Conservation (phyloP, 1,284 basidiomycete genomes). For the Cryptococcus maquisensis region DNA sequence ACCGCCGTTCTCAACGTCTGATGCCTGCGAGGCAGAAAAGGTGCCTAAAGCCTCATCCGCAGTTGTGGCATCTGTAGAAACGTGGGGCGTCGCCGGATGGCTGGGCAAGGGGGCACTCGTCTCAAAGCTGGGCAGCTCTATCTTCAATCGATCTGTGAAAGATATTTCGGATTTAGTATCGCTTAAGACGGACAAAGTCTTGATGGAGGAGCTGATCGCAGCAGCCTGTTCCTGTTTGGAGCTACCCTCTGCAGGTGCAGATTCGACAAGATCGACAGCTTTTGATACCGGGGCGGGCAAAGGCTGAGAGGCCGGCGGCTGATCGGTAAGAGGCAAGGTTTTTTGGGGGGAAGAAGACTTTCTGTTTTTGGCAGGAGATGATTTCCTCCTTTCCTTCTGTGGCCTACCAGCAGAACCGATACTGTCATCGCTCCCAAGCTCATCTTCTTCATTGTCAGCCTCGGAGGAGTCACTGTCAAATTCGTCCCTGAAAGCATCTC, state of each 20-base stretch:
- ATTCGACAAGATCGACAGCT: background rate
- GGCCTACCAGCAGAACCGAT: background rate
- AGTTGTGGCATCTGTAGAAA: constrained; percentile 24
- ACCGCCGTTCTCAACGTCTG: constrained; percentile 50
- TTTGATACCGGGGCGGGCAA: background rate
- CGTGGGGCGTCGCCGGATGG: constrained; percentile 41
- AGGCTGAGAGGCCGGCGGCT: background rate
- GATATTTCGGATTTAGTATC: constrained; percentile 34
- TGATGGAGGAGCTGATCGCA: constrained; percentile 6
- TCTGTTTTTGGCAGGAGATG: constrained; percentile 11
- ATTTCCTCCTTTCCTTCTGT: constrained; percentile 7
- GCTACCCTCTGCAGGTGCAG: no score
- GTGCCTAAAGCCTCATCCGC: constrained; percentile 24
- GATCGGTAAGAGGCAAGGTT: constrained; percentile 1
- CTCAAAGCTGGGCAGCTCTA: constrained; percentile 48
- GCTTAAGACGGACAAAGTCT: constrained; percentile 22
- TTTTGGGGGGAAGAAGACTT: constrained; percentile 17
- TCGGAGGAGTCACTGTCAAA: constrained; percentile 68
- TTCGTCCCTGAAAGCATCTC: constrained; percentile 87
- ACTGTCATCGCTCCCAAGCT: constrained; percentile 36
- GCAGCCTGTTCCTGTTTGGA: background rate
- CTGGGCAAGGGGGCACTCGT: constrained; percentile 47
- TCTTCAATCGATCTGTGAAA: constrained; percentile 42
- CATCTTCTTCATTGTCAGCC: constrained; percentile 74
- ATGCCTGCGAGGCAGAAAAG: constrained; percentile 39